These are phyloP conservation scores for Suillus cothurnatus DNA, from an alignment of 768 basidiomycete species.

Conservation along the genomic window DNA sequence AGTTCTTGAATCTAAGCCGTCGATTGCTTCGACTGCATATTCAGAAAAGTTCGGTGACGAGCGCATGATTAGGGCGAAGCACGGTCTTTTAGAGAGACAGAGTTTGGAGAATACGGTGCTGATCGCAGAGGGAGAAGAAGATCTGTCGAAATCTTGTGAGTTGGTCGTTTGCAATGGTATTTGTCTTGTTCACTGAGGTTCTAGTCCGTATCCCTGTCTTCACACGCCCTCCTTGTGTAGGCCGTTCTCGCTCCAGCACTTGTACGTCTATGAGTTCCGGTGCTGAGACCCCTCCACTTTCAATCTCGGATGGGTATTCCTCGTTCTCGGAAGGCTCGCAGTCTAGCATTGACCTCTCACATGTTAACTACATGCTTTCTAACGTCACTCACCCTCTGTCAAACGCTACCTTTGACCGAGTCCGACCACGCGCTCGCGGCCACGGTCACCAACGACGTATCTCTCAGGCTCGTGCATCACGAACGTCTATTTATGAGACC, in stretches of 20 bases:
- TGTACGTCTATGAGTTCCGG: conserved; percentile 64
- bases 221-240: conserved; percentile 52
- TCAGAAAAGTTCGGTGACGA: conserved; percentile 69
- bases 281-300: conserved; percentile 70
- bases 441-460: conserved; percentile 73
- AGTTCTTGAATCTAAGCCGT: conserved; percentile 58
- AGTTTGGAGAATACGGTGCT: conserved; percentile 70
- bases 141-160: conserved; percentile 53
- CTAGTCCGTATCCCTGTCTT: conserved; percentile 56
- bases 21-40: conserved; percentile 58
- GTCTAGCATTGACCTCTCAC: conserved; percentile 74
- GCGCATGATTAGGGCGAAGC: conserved; percentile 65
- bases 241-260: conserved; percentile 67
- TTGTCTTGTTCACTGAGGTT: not conserved
- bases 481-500: conserved; percentile 75
- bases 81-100: conserved; percentile 64
- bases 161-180: not conserved
- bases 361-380: conserved; percentile 57
- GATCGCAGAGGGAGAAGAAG: conserved; percentile 63
- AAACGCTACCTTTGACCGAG: conserved; percentile 41
- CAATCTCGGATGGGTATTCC: conserved; percentile 67
- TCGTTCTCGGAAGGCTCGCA: conserved; percentile 69
- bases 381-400: conserved; percentile 56
- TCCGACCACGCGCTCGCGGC: conserved; percentile 50
- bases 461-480: conserved; percentile 62